Base-by-base conservation (phyloP, 352 stramenopile species). In the Blastocystis sp. region DNA sequence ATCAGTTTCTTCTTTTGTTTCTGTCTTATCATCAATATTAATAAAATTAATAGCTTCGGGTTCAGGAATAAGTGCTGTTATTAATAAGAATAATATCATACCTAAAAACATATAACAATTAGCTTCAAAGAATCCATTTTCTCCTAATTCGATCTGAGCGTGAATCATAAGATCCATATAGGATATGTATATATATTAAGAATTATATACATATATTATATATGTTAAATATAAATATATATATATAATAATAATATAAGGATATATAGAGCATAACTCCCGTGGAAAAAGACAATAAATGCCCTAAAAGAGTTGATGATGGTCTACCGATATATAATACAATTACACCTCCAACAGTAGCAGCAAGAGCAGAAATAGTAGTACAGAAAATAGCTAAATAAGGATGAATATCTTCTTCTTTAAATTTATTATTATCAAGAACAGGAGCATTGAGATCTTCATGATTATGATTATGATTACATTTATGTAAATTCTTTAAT, bases 141-240 rank as follows among this genome's bases (percentile, higher is more conserved):
- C 43, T 18, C 43, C 35, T n/a, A 59, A 31, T 24, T 59, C 49
- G 16, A 45, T 9, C 18, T 59, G 49, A 11, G 49, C 49, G 24
- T 59, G 49, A 2, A 59, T 27, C 49, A 59, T 59, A n/a, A 59
- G 46, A 10, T 59, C 49, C 49, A 59, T 59, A 21, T 47, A 59
- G 13, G 28, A 47, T 16, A 59, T 59, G 36, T 59, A 47, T 10
- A 10, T 11, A 7, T 46, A n/a, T n/a, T n/a, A n/a, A n/a, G n/a
- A n/a, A n/a, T n/a, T n/a, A n/a, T n/a, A n/a, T n/a, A n/a, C n/a
- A n/a, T n/a, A n/a, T n/a, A n/a, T n/a, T n/a, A n/a, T n/a, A n/a
- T n/a, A n/a, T n/a, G n/a, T n/a, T n/a, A n/a, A n/a, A n/a, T n/a
- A n/a, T n/a, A n/a, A n/a, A n/a, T n/a, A n/a, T n/a, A n/a, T n/a